A percentile compares a stretch with the other conserved stretches of the same genome.
Evolutionary conservation across 2,329 filamentous ascomycete genomes (phyloP).

Genomic region (Colletotrichum lentis): DNA sequence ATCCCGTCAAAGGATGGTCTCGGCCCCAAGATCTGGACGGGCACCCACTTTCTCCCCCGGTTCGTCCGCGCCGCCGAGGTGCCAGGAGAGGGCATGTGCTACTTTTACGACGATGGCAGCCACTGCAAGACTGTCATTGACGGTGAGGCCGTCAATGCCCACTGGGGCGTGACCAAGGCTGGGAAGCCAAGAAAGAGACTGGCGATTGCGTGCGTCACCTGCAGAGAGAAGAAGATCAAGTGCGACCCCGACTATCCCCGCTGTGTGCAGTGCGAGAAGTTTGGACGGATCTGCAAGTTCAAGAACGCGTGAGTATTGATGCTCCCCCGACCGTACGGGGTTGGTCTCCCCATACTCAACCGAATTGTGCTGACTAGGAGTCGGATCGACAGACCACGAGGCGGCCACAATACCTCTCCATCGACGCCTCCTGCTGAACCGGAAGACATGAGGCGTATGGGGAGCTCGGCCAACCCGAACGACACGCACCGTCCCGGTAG

Average conservation of each 20-base stretch:
- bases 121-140: constrained; percentile 86
- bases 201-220: constrained; percentile 91
- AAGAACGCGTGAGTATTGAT: constrained; percentile 78
- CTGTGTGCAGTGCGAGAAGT: constrained; percentile 92
- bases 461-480: constrained; percentile 44
- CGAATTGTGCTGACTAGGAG: constrained; percentile 38
- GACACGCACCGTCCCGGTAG: constrained; percentile 54
- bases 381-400: constrained; percentile 57
- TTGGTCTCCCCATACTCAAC: not conserved
- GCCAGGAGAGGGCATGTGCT: constrained; percentile 81
- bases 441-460: constrained; percentile 53
- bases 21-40: constrained; percentile 75
- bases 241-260: constrained; percentile 89
- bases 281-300: constrained; percentile 83
- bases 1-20: constrained; percentile 65
- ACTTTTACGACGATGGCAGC: constrained; percentile 85
- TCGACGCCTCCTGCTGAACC: constrained; percentile 61
- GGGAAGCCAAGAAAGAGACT: constrained; percentile 91
- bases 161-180: constrained; percentile 93
- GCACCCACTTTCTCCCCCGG: constrained; percentile 71
- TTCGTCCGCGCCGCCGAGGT: constrained; percentile 72
- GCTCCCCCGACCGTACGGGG: too few species aligned
- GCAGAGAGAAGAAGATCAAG: constrained; percentile 97
- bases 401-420: constrained; percentile 66
- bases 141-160: constrained; percentile 85